Evolutionary conservation across 352 stramenopile genomes (phyloP), one percentile per base, ranked within the genome.

Genomic region (Phytophthora crassamura): DNA sequence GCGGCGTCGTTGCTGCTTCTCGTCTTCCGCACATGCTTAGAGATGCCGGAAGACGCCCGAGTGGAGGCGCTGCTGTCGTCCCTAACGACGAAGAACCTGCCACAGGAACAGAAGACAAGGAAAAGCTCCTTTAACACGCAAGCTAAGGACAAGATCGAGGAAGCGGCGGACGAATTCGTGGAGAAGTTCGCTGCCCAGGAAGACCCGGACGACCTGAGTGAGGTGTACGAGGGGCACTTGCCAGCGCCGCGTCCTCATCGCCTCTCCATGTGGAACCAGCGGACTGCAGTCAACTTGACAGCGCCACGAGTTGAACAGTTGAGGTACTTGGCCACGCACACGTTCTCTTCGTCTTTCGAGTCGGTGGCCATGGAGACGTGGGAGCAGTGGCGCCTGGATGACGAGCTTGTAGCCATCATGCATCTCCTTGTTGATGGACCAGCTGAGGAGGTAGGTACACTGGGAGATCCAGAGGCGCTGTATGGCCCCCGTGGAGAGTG

Each of bases 161-260:
- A 38, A 32, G 48, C 61, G 0, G 59, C 47, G 8, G 53, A 57
- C 6, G 54, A 20, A 1, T 72, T 72, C 52, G 64, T 73, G 20
- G 76, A 82, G 48, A 75, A 80, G 22, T 83, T 67, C 40, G 80
- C 80, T 20, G 68, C 69, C 0, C 43, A 86, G 32, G 80, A 89
- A 70, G 80, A 89, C 48, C 77, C 80, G 6, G 77, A 89, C 40
- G 80, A 89, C 59, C 53, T 89, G 20, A 82, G 77, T 61, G 59
- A 84, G 49, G 75, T 89, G 7, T 89, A 89, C 48, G 75, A 89
- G 48, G 80, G 77, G 40, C 64, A 72, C 20, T 61, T 74, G 36
- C 56, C 60, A 35, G 47, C 57, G 28, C 12, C 25, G 36, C 42
- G 43, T 2, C 7, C 10, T 14, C 43, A 59, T 33, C 16, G 35